phyloP scores from a whole-genome alignment of 2,329 filamentous ascomycete species.

The Curvularia sp. region DNA sequence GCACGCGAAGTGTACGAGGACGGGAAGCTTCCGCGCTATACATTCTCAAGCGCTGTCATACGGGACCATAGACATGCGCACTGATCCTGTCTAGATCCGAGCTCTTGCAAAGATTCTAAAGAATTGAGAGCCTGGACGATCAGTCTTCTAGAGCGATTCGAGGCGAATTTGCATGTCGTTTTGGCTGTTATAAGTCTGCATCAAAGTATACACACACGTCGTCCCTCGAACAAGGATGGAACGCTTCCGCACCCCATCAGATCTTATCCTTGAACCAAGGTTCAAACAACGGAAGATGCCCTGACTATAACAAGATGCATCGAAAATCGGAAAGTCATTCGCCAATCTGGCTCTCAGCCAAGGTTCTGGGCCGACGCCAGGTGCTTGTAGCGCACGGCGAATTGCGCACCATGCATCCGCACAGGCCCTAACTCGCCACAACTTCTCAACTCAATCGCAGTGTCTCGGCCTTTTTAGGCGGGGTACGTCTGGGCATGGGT shows the following conservation, averaged over 20 bases:
- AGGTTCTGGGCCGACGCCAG: constrained; percentile 22
- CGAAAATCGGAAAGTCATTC: constrained; percentile 8
- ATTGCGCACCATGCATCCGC: constrained; percentile 13
- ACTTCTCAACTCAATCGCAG: constrained; percentile 1
- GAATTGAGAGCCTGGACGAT: not conserved
- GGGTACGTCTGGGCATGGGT: constrained; percentile 11
- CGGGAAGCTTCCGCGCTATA: not conserved
- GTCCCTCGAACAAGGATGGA: not conserved
- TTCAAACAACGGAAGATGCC: constrained; percentile 7
- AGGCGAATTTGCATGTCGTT: not conserved
- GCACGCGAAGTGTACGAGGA: not conserved
- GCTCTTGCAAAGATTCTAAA: not conserved
- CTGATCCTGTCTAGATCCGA: not conserved
- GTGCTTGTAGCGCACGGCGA: constrained; percentile 13
- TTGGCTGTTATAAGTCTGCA: not conserved
- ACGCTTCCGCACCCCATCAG: constrained; percentile 7
- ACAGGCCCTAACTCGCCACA: constrained; percentile 10
- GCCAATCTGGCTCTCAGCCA: not conserved
- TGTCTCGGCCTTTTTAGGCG: constrained; percentile 8
- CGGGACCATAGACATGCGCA: not conserved
- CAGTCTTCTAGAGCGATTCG: not conserved
- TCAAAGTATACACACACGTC: not conserved
- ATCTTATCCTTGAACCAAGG: not conserved
- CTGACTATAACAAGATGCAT: constrained; percentile 9
- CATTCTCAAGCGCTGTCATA: not conserved